Evolutionary conservation across 2,329 filamentous ascomycete genomes (phyloP).

Genomic region (Diaporthe capsici): DNA sequence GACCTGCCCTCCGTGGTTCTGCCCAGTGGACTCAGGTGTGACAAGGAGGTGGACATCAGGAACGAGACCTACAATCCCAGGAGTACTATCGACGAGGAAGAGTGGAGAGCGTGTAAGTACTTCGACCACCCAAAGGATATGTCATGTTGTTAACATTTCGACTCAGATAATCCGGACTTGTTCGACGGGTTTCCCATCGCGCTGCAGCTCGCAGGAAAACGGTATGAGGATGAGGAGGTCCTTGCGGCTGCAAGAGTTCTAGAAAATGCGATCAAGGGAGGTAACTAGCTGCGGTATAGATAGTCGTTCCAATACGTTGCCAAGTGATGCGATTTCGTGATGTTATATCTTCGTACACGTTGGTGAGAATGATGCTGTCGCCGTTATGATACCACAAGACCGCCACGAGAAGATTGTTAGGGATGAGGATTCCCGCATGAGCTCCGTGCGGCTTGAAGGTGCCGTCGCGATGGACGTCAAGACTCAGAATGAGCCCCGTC

Average conservation of each 20-base stretch:
- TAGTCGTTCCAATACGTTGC: fast-evolving
- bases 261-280: slow-evolving; percentile 30
- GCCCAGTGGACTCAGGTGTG: slow-evolving; percentile 41
- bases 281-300: background rate
- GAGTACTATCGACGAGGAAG: slow-evolving; percentile 35
- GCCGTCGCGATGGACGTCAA: too few relatives aligned
- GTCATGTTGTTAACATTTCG: background rate
- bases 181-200: slow-evolving; percentile 41
- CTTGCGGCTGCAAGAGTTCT: slow-evolving; percentile 37
- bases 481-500: too few relatives aligned
- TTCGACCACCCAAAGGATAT: too few relatives aligned
- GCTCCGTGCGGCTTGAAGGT: background rate
- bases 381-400: background rate
- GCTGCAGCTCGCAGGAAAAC: slow-evolving; percentile 41
- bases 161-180: slow-evolving; percentile 36
- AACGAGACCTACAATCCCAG: slow-evolving; percentile 33
- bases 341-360: fast-evolving
- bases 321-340: fast-evolving
- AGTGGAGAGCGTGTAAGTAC: slow-evolving; percentile 38
- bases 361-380: too few relatives aligned
- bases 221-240: slow-evolving; percentile 38
- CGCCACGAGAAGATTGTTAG: fast-evolving
- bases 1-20: slow-evolving; percentile 44
- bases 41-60: slow-evolving; percentile 29
- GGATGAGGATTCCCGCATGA: background rate